phyloP scores from a whole-genome alignment of 192 early-diverging fungal genomes.

The Linderina pennispora region DNA sequence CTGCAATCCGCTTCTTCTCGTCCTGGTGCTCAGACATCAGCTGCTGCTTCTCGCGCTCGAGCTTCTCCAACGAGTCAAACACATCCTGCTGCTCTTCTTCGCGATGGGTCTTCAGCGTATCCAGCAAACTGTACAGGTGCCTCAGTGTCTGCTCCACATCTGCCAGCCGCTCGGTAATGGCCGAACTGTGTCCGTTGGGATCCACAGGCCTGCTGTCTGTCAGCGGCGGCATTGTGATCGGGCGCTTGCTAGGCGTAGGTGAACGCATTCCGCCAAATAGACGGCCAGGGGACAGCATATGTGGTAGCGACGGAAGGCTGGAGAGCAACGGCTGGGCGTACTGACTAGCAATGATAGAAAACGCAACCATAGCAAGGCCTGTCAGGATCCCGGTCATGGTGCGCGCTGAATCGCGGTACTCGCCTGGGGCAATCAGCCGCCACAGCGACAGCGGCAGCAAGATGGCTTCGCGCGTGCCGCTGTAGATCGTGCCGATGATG shows the following conservation, averaged over 20 bases:
- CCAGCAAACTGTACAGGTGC: conserved; percentile 33
- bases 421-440: conserved; percentile 12
- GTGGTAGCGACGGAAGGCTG: conserved; percentile 5
- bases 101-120: conserved; percentile 29
- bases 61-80: conserved; percentile 26
- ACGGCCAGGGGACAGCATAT: conserved; percentile 2
- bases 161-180: conserved; percentile 26
- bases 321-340: conserved; percentile 15
- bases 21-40: conserved; percentile 15
- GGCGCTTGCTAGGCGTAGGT: conserved; percentile 2
- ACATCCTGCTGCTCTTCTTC: conserved; percentile 34
- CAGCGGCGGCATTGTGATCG: conserved; percentile 14
- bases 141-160: conserved; percentile 36
- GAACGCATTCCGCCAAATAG: neutral
- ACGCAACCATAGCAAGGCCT: conserved; percentile 23
- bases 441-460: conserved; percentile 24
- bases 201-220: conserved; percentile 24
- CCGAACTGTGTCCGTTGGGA: conserved; percentile 30
- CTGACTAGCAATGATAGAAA: conserved; percentile 28
- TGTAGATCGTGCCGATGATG: conserved; percentile 21
- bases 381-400: conserved; percentile 21
- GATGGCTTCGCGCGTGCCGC: conserved; percentile 20
- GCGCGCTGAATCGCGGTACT: conserved; percentile 14
- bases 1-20: conserved; percentile 40
- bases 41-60: conserved; percentile 29